These are phyloP conservation scores for Colletotrichum truncatum DNA, from an alignment of 2,329 filamentous ascomycete species.

Conservation along the genomic window DNA sequence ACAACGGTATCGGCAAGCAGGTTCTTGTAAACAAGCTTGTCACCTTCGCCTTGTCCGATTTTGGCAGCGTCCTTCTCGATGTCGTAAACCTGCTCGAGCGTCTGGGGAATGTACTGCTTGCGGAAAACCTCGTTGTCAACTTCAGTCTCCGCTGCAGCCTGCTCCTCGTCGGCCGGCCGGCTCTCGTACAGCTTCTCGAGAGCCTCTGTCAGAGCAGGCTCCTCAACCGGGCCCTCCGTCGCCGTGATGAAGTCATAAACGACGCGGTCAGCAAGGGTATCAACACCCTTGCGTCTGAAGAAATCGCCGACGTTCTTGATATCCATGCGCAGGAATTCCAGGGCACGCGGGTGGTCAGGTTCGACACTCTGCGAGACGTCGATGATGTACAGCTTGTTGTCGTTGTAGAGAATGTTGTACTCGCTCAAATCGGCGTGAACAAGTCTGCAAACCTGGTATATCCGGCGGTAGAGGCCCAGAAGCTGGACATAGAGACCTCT, in stretches of 20 bases:
- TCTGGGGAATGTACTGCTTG: conserved; percentile 96
- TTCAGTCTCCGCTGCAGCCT: conserved; percentile 66
- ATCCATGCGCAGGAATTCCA: conserved; percentile 97
- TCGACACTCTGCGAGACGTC: conserved; percentile 98
- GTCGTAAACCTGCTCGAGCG: conserved; percentile 94
- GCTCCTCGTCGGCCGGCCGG: conserved; percentile 59
- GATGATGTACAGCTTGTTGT: conserved; percentile 87
- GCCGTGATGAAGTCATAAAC: conserved; percentile 86
- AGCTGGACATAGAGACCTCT: conserved; percentile 82
- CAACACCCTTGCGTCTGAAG: conserved; percentile 86
- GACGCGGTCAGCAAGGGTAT: conserved; percentile 80
- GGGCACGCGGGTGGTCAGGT: conserved; percentile 90
- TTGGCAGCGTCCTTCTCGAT: conserved; percentile 89
- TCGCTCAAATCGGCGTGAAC: conserved; percentile 98
- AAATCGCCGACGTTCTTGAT: conserved; percentile 97
- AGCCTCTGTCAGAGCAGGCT: conserved; percentile 66
- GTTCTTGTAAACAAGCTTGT: conserved; percentile 85
- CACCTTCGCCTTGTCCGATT: conserved; percentile 76
- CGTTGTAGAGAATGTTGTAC: conserved; percentile 95
- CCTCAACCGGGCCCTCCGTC: conserved; percentile 66
- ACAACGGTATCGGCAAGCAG: conserved; percentile 78
- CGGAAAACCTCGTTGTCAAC: conserved; percentile 93
- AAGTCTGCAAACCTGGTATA: conserved; percentile 91
- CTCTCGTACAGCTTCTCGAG: conserved; percentile 75
- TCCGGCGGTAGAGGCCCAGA: conserved; percentile 86